phyloP scores from a whole-genome alignment of 2,329 filamentous ascomycete species.

The Fusarium sp. region DNA sequence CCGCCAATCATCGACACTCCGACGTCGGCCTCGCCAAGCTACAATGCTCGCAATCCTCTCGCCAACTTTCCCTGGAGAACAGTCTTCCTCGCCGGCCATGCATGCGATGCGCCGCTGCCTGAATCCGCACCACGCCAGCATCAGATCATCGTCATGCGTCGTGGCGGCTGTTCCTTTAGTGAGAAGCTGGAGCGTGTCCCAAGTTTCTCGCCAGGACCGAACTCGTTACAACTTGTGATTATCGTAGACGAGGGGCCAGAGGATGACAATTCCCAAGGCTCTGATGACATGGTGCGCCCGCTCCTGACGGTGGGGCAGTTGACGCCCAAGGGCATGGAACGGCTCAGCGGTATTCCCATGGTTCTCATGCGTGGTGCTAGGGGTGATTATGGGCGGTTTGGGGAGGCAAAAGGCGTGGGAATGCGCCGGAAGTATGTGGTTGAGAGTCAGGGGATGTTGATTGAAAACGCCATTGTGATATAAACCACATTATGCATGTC shows the following conservation, averaged over 20 bases:
- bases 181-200: constrained; percentile 89
- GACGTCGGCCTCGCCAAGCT: constrained; percentile 55
- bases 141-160: constrained; percentile 83
- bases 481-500: constrained; percentile 42
- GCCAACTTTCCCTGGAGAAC: constrained; percentile 73
- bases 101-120: constrained; percentile 71
- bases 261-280: constrained; percentile 49
- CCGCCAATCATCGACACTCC: constrained; percentile 72
- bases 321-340: constrained; percentile 75
- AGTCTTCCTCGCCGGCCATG: constrained; percentile 77
- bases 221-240: constrained; percentile 82
- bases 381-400: constrained; percentile 70
- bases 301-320: constrained; percentile 80
- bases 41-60: constrained; percentile 52
- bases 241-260: constrained; percentile 70
- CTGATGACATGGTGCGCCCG: constrained; percentile 63
- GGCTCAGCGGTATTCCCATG: constrained; percentile 82
- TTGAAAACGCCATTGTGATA: constrained; percentile 81
- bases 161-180: constrained; percentile 87
- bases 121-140: constrained; percentile 66
- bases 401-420: constrained; percentile 74
- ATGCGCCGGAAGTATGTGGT: constrained; percentile 84
- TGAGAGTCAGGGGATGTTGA: constrained; percentile 81
- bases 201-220: constrained; percentile 71
- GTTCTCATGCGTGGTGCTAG: constrained; percentile 83